Conservation (phyloP, 75 land plant species). For the Pseudotsuga menziesii region DNA sequence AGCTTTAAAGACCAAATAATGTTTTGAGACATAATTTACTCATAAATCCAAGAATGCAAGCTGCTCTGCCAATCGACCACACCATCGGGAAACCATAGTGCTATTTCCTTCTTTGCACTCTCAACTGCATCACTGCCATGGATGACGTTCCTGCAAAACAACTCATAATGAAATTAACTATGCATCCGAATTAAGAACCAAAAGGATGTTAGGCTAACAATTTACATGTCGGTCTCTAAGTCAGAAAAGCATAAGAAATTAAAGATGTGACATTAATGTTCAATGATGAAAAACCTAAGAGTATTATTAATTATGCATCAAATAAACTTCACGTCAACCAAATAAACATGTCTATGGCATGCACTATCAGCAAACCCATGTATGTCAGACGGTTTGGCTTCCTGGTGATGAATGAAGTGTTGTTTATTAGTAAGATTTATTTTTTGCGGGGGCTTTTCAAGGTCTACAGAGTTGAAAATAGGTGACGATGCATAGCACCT, state of each 20-base stretch:
- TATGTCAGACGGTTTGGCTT: no score
- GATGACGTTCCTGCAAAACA: constrained; percentile 72
- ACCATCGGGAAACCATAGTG: constrained; percentile 91
- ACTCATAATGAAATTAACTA: background rate
- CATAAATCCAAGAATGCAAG: constrained; percentile 81
- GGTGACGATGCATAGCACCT: no score
- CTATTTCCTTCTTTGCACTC: constrained; percentile 87
- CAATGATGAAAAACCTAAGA: background rate
- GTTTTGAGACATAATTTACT: constrained; percentile 11
- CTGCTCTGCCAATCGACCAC: constrained; percentile 66
- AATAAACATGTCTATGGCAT: no score
- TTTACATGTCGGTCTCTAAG: background rate
- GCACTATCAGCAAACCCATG: no score
- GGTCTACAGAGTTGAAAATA: no score
- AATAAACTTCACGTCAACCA: background rate
- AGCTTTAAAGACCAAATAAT: background rate
- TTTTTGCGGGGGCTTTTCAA: no score
- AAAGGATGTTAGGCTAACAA: background rate
- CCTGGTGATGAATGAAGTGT: no score
- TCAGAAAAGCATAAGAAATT: background rate
- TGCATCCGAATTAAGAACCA: background rate
- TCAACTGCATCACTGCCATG: constrained; percentile 91
- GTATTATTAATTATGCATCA: background rate
- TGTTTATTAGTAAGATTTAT: no score
- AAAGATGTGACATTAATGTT: background rate